A percentile compares a stretch with the other conserved stretches of the same genome.
phyloP scores from a whole-genome alignment of 108 stramenopile species.

The Cyclotella cryptica region DNA sequence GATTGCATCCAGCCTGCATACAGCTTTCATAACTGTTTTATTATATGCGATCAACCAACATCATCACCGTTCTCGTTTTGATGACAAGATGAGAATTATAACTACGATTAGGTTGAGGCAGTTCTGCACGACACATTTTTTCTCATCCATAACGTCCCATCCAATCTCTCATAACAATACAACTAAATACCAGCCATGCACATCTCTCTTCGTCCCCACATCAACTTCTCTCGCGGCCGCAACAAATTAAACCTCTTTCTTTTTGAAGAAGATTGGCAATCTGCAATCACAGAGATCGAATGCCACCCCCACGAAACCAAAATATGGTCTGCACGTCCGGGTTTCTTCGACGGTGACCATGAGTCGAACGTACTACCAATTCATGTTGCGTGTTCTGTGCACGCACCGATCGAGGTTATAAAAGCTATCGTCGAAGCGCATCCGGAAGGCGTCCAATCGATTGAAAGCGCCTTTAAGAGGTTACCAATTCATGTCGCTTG shows the following conservation, averaged over 20 bases:
- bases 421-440: constrained; percentile 66
- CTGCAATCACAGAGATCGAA: constrained; percentile 62
- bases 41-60: no score
- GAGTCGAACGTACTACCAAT: constrained; percentile 75
- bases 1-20: no score
- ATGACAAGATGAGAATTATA: no score
- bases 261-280: constrained; percentile 84
- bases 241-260: constrained; percentile 45
- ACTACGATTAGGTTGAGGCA: no score
- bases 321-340: constrained; percentile 81
- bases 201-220: constrained; percentile 7
- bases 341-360: constrained; percentile 83
- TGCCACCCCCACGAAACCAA: constrained; percentile 73
- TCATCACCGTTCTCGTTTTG: no score
- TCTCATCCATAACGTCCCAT: no score
- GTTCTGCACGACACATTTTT: no score
- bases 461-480: constrained; percentile 73
- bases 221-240: constrained; percentile 30
- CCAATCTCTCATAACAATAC: no score
- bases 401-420: constrained; percentile 68
- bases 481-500: constrained; percentile 82
- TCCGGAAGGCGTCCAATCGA: constrained; percentile 61
- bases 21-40: no score
- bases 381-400: constrained; percentile 84
- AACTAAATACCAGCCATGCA: constrained; percentile 16